phyloP scores from a whole-genome alignment of 345 rosid genomes.

The Citrus medica region DNA sequence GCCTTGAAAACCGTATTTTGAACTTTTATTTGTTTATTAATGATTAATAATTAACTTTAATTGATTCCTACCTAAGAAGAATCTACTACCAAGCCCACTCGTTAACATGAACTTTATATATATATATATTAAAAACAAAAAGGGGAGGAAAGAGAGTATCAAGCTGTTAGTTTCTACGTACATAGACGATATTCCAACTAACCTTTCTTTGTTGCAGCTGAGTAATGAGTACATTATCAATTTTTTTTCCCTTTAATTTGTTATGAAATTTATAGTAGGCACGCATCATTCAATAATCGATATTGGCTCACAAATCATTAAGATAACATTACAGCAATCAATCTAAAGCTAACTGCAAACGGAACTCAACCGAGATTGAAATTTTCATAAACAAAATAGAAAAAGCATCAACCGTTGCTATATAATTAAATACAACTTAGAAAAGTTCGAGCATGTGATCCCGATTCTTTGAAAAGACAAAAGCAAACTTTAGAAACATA shows the following conservation, averaged over 20 bases:
- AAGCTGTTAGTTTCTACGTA: background rate
- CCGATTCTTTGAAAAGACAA: constrained; percentile 7
- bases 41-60: background rate
- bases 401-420: background rate
- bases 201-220: background rate
- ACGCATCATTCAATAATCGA: background rate
- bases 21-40: background rate
- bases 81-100: background rate
- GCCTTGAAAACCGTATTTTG: too few species aligned
- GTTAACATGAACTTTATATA: background rate
- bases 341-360: background rate
- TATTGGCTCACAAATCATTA: background rate
- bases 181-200: background rate
- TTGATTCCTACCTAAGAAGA: background rate
- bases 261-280: background rate
- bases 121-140: background rate
- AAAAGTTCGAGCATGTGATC: constrained; percentile 8
- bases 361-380: background rate
- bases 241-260: background rate
- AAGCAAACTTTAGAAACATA: constrained; percentile 8
- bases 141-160: background rate
- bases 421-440: too few species aligned
- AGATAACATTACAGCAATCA: background rate
- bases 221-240: background rate
- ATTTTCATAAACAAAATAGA: background rate